Percentiles rank a stretch among this genome's conserved stretches.
Evolutionary conservation across 805 yeast genomes (phyloP).

Genomic region (Kluyveromyces nonfermentans): DNA sequence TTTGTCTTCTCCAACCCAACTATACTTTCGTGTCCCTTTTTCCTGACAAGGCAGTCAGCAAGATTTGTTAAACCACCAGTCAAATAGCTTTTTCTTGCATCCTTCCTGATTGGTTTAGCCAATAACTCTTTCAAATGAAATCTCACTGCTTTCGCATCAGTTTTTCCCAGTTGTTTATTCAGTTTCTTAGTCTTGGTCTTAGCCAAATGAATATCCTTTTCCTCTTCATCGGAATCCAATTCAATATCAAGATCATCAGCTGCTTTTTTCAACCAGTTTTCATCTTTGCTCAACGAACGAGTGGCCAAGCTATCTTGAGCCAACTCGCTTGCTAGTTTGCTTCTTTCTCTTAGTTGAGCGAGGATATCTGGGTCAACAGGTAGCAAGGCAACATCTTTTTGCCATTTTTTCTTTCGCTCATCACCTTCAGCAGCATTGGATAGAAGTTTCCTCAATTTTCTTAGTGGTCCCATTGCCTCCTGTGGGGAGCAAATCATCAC

Average conservation of each 20-base stretch:
- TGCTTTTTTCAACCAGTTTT: conserved; percentile 77
- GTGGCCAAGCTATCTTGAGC: conserved; percentile 62
- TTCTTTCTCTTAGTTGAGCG: conserved; percentile 60
- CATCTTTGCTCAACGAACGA: conserved; percentile 55
- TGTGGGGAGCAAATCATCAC: conserved; percentile 88
- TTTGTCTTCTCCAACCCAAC: conserved; percentile 60
- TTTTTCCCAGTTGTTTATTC: conserved; percentile 43
- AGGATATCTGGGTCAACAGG: conserved; percentile 73
- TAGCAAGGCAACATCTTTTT: conserved; percentile 53
- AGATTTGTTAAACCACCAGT: conserved; percentile 72
- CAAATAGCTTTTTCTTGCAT: conserved; percentile 59
- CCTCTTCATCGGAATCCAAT: conserved; percentile 55
- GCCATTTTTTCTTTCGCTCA: conserved; percentile 34
- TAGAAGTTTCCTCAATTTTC: conserved; percentile 57
- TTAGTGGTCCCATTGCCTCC: conserved; percentile 82
- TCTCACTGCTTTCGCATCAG: conserved; percentile 38
- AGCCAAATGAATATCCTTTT: conserved; percentile 38
- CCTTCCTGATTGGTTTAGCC: conserved; percentile 46
- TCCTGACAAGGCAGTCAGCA: conserved; percentile 66
- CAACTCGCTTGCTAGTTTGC: conserved; percentile 56
- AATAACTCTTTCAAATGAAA: conserved; percentile 47
- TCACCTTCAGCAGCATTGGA: conserved; percentile 25
- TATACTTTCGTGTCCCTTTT: conserved; percentile 55
- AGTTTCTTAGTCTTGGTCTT: conserved; percentile 51
- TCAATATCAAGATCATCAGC: conserved; percentile 91